Percentiles rank a stretch among this genome's conserved stretches.
Conservation (phyloP, 345 rosid species). For the Murraya paniculata region DNA sequence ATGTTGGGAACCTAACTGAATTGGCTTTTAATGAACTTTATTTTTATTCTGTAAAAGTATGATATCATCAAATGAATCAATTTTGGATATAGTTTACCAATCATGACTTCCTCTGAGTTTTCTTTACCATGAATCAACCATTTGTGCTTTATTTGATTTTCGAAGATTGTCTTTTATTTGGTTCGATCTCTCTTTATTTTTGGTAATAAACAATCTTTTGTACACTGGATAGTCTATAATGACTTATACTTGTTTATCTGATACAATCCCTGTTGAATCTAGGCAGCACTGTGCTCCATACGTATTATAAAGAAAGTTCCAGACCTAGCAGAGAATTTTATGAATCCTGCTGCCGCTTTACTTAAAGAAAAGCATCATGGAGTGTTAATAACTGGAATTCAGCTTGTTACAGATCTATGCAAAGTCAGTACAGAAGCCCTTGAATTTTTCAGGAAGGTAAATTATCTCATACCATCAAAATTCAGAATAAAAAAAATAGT, state of each 20-base stretch:
- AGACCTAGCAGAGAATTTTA: slow-evolving; percentile 95
- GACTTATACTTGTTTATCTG: slow-evolving; percentile 21
- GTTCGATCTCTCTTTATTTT: neutral
- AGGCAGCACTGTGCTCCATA: slow-evolving; percentile 98
- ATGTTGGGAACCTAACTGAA: neutral
- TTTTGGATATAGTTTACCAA: neutral
- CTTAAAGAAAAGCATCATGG: slow-evolving; percentile 99
- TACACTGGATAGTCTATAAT: neutral
- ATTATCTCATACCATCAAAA: neutral
- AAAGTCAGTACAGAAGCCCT: slow-evolving; percentile 84
- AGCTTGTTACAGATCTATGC: slow-evolving; percentile 92
- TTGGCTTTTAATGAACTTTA: neutral
- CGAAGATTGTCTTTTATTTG: slow-evolving; percentile 3
- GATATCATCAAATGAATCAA: neutral
- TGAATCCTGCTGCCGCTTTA: slow-evolving; percentile 79
- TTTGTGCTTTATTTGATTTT: neutral
- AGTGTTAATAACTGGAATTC: slow-evolving; percentile 91
- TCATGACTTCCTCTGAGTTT: neutral
- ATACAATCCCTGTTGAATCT: slow-evolving; percentile 25
- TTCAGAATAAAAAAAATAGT: neutral
- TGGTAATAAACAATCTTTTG: neutral
- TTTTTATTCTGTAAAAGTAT: neutral
- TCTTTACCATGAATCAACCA: neutral
- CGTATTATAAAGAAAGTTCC: slow-evolving; percentile 97
- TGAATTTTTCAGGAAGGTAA: slow-evolving; percentile 86